Base-by-base conservation (phyloP, 805 yeast genomes). In the Schizosaccharomyces lindneri region DNA sequence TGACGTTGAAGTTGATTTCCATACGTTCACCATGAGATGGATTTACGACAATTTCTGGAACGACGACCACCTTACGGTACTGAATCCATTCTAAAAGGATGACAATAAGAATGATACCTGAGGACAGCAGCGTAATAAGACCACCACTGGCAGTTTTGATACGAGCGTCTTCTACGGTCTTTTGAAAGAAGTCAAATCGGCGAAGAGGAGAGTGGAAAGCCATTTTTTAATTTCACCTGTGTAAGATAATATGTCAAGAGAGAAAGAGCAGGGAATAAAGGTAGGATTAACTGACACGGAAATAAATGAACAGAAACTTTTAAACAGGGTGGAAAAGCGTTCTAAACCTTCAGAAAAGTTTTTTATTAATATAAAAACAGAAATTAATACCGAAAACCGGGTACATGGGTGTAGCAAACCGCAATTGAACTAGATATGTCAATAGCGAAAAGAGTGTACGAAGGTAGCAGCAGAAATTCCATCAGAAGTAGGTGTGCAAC, bases 81-180 rank as follows among this genome's bases (percentile, higher is more conserved):
- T 85, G 87, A 43, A 69, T 66, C 80, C 90, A 86, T 71, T 93
- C 97, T 65, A 81, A 81, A 39, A 82, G 63, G 60, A 88, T 73
- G 64, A 93, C 75, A 61, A 84, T 66, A 27, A 83, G 62, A 19
- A 87, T 82, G 2, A 85, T 75, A 5, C 81, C 61, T 2, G 81
- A 67, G 68, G 96, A 84, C 2, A 80, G 73, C 55, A 93, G 67
- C 2, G 97, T 87, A 68, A 93, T 85, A 32, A 87, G 67, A 1
- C 96, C 98, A 61, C 98, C 98, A 7, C 90, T 78, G 4, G 90
- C 78, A 3, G 98, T 93, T 64, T 85, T 81, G 64, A 93, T 80
- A 61, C 86, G 79, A 7, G 95, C 94, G 70, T 93, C 98, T 68
- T 90, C 97, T 43, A 87, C 89, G 4, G 97, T 48, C 55, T 39